Evolutionary conservation across 2,329 filamentous ascomycete genomes (phyloP).

Genomic region (Neonectria hederae): DNA sequence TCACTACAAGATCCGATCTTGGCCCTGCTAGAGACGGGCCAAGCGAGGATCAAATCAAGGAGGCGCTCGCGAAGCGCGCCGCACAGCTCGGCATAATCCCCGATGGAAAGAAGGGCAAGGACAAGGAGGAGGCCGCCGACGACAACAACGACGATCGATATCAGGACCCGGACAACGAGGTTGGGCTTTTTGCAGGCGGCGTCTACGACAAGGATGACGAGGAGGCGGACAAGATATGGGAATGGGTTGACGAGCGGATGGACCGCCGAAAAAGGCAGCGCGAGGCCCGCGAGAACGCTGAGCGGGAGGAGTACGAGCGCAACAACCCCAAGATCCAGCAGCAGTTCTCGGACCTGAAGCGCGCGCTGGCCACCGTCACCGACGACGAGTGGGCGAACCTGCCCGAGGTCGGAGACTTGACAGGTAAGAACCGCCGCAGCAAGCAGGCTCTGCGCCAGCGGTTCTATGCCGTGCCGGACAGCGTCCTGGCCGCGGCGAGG

Average conservation of each 20-base stretch:
- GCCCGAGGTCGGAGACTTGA: conserved; percentile 95
- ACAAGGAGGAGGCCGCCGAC: conserved; percentile 77
- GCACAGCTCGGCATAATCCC: conserved; percentile 79
- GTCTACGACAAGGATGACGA: conserved; percentile 98
- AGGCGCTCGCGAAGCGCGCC: conserved; percentile 92
- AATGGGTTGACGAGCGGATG: conserved; percentile 97
- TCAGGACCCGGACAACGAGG: conserved; percentile 96
- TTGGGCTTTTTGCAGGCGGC: conserved; percentile 92
- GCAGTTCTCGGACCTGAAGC: conserved; percentile 95
- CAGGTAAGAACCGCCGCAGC: conserved; percentile 87
- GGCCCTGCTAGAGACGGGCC: conserved; percentile 95
- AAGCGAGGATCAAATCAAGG: conserved; percentile 98
- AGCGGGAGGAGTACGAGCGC: conserved; percentile 93
- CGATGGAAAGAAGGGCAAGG: conserved; percentile 75
- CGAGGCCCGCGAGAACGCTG: conserved; percentile 92
- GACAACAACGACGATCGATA: conserved; percentile 84
- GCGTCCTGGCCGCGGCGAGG: conserved; percentile 87
- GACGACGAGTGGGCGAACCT: conserved; percentile 97
- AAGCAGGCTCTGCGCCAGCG: conserved; percentile 84
- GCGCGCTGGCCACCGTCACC: conserved; percentile 85
- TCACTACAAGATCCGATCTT: conserved; percentile 96
- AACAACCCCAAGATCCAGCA: conserved; percentile 99
- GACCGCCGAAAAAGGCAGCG: conserved; percentile 88
- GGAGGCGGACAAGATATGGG: conserved; percentile 95
- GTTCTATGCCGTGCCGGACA: conserved; percentile 97